phyloP scores from a whole-genome alignment of 164 flowering plant genomes.

The Saururus chinensis region DNA sequence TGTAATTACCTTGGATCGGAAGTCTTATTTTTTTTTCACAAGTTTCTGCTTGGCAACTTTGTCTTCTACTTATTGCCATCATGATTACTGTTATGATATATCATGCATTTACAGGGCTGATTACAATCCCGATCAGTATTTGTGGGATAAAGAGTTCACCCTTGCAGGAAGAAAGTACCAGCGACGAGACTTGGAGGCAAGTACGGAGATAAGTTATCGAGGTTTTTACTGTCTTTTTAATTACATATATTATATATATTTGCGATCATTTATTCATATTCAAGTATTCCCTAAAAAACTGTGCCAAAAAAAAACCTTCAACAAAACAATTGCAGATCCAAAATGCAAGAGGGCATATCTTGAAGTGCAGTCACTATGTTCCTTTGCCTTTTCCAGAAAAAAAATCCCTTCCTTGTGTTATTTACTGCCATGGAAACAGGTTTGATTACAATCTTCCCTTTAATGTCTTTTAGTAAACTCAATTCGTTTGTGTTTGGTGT shows the following conservation, averaged over 20 bases:
- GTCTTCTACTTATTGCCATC: background rate
- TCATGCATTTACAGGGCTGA: constrained; percentile 57
- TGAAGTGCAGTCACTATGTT: constrained; percentile 82
- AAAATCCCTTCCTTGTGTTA: constrained; percentile 84
- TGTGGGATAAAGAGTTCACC: constrained; percentile 85
- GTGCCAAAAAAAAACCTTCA: background rate
- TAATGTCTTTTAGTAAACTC: background rate
- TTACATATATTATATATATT: background rate
- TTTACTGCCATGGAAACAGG: constrained; percentile 99
- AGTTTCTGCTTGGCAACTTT: no score
- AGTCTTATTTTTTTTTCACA: no score
- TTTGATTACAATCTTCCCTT: constrained; percentile 6
- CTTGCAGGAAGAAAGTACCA: constrained; percentile 75
- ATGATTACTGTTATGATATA: background rate
- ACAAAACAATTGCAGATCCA: constrained; percentile 36
- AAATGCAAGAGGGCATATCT: constrained; percentile 56
- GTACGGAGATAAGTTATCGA: constrained; percentile 39
- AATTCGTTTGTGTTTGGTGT: background rate
- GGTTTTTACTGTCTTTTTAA: constrained; percentile 9
- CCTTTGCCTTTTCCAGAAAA: constrained; percentile 62
- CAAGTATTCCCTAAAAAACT: no score
- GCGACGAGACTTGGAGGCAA: constrained; percentile 93
- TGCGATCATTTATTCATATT: no score
- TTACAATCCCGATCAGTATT: constrained; percentile 86
- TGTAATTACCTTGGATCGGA: no score